A percentile compares a stretch with the other conserved stretches of the same genome.
phyloP scores from a whole-genome alignment of 495 filamentous ascomycete genomes.

The Penicillium atrosanguineum region DNA sequence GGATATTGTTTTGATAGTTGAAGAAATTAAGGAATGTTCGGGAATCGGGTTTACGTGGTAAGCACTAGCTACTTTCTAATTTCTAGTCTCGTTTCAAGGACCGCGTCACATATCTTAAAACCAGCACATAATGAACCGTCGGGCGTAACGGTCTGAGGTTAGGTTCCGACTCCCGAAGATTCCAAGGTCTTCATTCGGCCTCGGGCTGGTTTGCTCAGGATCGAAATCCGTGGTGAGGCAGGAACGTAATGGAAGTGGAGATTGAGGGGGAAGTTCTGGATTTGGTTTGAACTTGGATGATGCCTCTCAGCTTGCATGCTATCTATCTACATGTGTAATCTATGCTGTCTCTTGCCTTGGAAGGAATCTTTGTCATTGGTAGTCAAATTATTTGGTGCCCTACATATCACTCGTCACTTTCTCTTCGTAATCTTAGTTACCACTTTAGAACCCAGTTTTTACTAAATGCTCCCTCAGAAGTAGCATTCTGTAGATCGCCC shows the following conservation, averaged over 20 bases:
- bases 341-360: not conserved
- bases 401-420: not conserved
- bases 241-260: not conserved
- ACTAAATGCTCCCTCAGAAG: conserved; percentile 53
- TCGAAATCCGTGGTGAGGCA: not conserved
- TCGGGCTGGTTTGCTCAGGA: not conserved
- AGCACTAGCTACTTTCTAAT: too few relatives aligned
- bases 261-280: not conserved
- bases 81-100: too few relatives aligned
- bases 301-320: too few relatives aligned
- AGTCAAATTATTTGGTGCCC: not conserved
- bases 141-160: too few relatives aligned
- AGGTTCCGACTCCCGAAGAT: too few relatives aligned
- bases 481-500: conserved; percentile 48
- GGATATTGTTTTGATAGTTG: too few relatives aligned
- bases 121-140: too few relatives aligned
- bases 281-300: not conserved
- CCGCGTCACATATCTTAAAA: too few relatives aligned
- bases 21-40: too few relatives aligned
- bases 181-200: too few relatives aligned
- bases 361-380: not conserved
- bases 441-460: conserved; percentile 58
- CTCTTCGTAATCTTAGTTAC: conserved; percentile 23
- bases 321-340: not conserved
- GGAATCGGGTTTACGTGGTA: too few relatives aligned